Base-by-base conservation (phyloP, 2,329 filamentous ascomycete genomes). In the Aotearoamyces nothofagi region DNA sequence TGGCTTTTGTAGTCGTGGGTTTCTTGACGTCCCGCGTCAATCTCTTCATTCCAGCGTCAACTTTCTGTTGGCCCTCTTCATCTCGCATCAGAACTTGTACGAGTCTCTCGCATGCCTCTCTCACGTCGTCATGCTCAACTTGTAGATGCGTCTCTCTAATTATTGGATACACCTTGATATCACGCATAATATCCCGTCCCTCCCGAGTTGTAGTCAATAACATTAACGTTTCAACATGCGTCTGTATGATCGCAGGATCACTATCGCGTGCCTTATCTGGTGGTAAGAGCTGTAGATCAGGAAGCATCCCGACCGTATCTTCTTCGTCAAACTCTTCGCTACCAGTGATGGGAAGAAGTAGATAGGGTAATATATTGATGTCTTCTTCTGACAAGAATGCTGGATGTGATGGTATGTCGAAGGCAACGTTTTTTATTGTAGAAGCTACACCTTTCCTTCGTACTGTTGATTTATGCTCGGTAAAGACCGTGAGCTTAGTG, bases 391-490 rank as follows among this genome's bases (percentile, higher is more conserved):
- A 64, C 25, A 94, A 55, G 30, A 93, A 74, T 2, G 63, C 57
- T 0, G 69, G 60, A 44, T 96, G 87, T 0, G 77, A 67, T 3
- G 69, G 55, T 5, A 87, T 56, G 44, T 92, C 79, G 48, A 98
- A 96, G 5, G 82, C 74, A 16, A 81, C 72, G 48, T 98, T 98
- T 54, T 96, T 96, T 50, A 98, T 83, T 7, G 83, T 90, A 35
- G 77, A 84, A 5, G 87, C 87, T n/a, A 94, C 86, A n/a, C 90
- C 90, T 44, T 83, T 82, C 31, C 90, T 67, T 33, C 90, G 71
- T 30, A 94, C 73, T 15, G 78, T 67, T 3, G 81, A 92, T 42
- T 69, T 63, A 56, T 94, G 83, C 52, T 92, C 83, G 1, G 90
- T 96, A 52, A 96, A 96, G 34, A 96, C 87, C 35, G 78, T 79